These are phyloP conservation scores for Purpureocillium lavendulum DNA, from an alignment of 2,329 filamentous ascomycete species.

Conservation along the genomic window DNA sequence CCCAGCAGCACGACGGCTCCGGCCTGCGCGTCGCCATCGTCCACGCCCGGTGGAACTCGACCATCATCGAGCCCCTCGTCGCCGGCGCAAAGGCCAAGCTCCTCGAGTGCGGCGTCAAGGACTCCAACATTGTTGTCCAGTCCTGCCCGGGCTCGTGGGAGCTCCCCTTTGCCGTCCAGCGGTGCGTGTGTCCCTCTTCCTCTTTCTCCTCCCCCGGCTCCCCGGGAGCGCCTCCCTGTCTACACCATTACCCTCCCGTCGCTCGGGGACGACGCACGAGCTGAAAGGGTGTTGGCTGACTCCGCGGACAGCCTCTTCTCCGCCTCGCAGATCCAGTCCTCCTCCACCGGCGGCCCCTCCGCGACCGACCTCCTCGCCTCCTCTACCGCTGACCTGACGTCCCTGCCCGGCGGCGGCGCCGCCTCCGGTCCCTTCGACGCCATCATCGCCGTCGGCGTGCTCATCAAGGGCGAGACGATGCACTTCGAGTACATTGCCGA, in stretches of 20 bases:
- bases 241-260: too few relatives aligned
- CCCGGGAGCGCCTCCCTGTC: too few relatives aligned
- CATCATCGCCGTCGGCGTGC: slow-evolving; percentile 86
- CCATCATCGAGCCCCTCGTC: slow-evolving; percentile 80
- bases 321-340: slow-evolving; percentile 77
- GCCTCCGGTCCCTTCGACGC: slow-evolving; percentile 73
- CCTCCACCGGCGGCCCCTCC: slow-evolving; percentile 51
- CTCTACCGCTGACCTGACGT: slow-evolving; percentile 58
- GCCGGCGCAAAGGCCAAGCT: slow-evolving; percentile 73
- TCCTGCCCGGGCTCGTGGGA: slow-evolving; percentile 93
- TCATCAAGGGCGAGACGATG: slow-evolving; percentile 99
- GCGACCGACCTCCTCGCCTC: slow-evolving; percentile 70
- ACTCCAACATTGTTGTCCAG: slow-evolving; percentile 82
- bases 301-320: slow-evolving; percentile 78
- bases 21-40: slow-evolving; percentile 86
- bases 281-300: too few relatives aligned
- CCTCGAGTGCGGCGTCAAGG: slow-evolving; percentile 68
- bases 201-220: background rate
- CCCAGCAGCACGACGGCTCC: slow-evolving; percentile 56
- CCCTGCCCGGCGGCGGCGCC: slow-evolving; percentile 28
- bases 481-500: slow-evolving; percentile 99
- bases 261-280: too few relatives aligned
- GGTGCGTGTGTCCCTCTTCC: slow-evolving; percentile 39
- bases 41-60: slow-evolving; percentile 90
- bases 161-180: slow-evolving; percentile 81